phyloP scores from a whole-genome alignment of 305 asterid genomes.

The Rubia tinctorum region DNA sequence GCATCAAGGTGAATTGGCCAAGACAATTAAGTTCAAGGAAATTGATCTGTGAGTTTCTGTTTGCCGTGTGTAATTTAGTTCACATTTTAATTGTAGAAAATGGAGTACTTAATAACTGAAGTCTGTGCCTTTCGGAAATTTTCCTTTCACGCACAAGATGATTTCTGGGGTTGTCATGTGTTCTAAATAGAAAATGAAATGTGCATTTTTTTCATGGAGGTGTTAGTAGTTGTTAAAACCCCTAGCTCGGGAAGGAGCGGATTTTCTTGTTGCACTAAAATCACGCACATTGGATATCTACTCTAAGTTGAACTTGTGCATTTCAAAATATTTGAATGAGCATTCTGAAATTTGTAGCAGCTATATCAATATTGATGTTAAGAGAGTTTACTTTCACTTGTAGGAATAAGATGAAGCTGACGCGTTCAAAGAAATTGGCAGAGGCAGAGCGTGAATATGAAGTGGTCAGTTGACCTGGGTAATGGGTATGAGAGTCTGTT shows the following conservation, averaged over 20 bases:
- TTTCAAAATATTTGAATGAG: background rate
- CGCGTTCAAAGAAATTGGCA: conserved; percentile 68
- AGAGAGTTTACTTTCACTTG: conserved; percentile 10
- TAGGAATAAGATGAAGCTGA: conserved; percentile 90
- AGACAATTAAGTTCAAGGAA: conserved; percentile 93
- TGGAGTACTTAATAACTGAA: background rate
- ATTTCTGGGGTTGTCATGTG: no score
- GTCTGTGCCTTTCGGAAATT: background rate
- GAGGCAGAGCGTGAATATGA: conserved; percentile 92
- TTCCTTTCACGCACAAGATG: background rate
- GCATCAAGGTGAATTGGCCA: conserved; percentile 82
- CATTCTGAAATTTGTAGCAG: background rate
- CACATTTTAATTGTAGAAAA: conserved; percentile 2
- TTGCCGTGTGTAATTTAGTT: background rate
- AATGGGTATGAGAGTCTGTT: conserved; percentile 20
- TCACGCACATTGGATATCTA: no score
- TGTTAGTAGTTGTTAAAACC: background rate
- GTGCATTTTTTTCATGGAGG: background rate
- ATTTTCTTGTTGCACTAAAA: no score
- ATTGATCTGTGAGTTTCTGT: conserved; percentile 79
- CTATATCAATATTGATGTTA: conserved; percentile 8
- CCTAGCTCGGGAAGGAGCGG: background rate
- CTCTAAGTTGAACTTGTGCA: no score
- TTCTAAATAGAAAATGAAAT: no score
- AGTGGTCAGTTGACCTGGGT: conserved; percentile 47